These are phyloP conservation scores for Plantago major DNA, from an alignment of 257 asterid genomes.

Conservation along the genomic window DNA sequence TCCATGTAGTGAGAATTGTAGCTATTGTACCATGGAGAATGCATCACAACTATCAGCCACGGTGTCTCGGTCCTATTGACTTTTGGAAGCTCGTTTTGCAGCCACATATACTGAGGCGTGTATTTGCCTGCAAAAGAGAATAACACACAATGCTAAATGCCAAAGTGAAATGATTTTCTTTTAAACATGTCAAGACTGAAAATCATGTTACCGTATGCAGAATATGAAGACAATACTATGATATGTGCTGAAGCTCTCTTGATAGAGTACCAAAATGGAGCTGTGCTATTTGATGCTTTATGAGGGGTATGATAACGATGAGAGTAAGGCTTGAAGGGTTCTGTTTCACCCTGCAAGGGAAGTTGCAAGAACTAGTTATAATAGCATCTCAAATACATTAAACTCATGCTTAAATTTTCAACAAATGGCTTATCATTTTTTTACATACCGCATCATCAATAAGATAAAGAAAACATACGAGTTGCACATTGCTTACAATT, in stretches of 20 bases:
- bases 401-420: no score
- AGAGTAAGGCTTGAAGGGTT: conserved; percentile 74
- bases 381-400: no score
- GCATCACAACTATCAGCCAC: conserved; percentile 81
- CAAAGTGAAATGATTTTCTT: no score
- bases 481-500: conserved; percentile 32
- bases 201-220: conserved; percentile 67
- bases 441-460: background rate
- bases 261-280: conserved; percentile 85
- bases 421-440: no score
- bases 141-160: background rate
- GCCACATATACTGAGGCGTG: conserved; percentile 83
- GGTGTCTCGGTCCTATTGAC: conserved; percentile 85
- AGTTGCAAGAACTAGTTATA: background rate
- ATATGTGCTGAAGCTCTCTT: conserved; percentile 89
- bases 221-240: conserved; percentile 84
- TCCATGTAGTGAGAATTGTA: conserved; percentile 77
- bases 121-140: conserved; percentile 45
- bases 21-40: conserved; percentile 96
- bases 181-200: no score
- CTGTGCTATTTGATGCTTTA: conserved; percentile 56
- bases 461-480: background rate
- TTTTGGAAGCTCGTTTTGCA: conserved; percentile 58
- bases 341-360: conserved; percentile 70
- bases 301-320: conserved; percentile 66